Base-by-base conservation (phyloP, 192 early-diverging fungal genomes). In the Cladochytrium replicatum region DNA sequence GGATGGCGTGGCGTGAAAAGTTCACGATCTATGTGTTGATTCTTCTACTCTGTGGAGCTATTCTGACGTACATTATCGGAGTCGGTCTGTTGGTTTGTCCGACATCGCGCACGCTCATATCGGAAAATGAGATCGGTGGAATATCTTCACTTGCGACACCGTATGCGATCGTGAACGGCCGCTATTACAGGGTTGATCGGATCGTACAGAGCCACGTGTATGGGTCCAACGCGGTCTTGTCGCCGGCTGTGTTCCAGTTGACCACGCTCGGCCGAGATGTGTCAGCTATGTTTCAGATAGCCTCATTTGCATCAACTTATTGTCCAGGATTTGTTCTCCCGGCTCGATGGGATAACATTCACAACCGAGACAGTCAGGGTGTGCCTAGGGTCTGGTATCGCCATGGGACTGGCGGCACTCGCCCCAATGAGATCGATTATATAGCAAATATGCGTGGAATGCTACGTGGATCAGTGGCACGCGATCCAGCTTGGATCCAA, bases 1-100 rank as follows among this genome's bases (percentile, higher is more conserved):
- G 73, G 29, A 78, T 88, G 61, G 89, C 89, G 6, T 93, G 89
- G 89, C 80, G 89, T 50, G 89, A 93, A 51, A 91, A 93, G 55
- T 68, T 93, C 3, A 80, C 89, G 2, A 68, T 93, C 25, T 86
- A 81, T 49, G 49, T 87, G 45, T 43, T 91, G 29, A 88, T 93
- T 29, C 71, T 83, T 21, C 73, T 84, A 40, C 62, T 86, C 48
- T 86, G 81, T 2, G 61, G 47, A 15, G 60, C 82, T 57, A 74
- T 87, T 42, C 60, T 91, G 41, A 85, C 86, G 55, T 84, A 82
- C 56, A 80, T 61, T 44, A 50, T 50, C 32, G 49, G 49, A 4
- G 15, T 50, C 17, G 49, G 49, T 5, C 24, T 5, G 41, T 11
- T 91, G 64, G 53, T 84, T 71, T 15, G 62, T 51, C 17, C 56